A percentile compares a stretch with the other conserved stretches of the same genome.
These are phyloP conservation scores for Ceratocystis diversiconidia DNA, from an alignment of 2,329 filamentous ascomycete genomes.

Conservation along the genomic window DNA sequence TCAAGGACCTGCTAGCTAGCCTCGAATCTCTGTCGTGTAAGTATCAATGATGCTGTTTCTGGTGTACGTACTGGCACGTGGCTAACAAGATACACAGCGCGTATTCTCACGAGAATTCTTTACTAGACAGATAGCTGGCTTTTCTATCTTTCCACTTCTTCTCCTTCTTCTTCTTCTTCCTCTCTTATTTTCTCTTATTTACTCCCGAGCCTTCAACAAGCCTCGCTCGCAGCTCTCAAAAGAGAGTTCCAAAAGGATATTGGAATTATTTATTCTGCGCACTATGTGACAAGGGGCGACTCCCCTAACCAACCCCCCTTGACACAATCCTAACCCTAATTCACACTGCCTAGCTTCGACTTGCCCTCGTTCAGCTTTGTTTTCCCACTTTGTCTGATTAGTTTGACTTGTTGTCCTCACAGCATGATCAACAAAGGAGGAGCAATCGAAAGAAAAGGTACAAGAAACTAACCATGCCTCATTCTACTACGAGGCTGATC, in stretches of 20 bases:
- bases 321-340: too few species aligned
- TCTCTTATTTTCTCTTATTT: not conserved
- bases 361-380: too few species aligned
- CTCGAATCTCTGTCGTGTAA: conserved; percentile 70
- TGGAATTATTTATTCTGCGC: not conserved
- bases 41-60: conserved; percentile 24
- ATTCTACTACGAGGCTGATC: not conserved
- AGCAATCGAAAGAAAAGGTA: not conserved
- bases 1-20: conserved; percentile 72
- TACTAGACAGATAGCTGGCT: conserved; percentile 25
- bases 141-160: too few species aligned
- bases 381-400: too few species aligned
- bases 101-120: conserved; percentile 34
- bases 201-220: conserved; percentile 1
- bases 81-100: conserved; percentile 24
- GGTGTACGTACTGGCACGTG: not conserved
- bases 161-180: not conserved
- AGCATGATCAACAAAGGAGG: not conserved
- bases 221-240: not conserved
- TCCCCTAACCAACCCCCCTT: too few species aligned
- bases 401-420: too few species aligned
- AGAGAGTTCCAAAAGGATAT: not conserved
- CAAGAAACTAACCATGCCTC: not conserved
- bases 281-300: too few species aligned
- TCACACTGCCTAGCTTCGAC: too few species aligned